phyloP scores from a whole-genome alignment of 139 green algal species.

The Pleodorina starrii region DNA sequence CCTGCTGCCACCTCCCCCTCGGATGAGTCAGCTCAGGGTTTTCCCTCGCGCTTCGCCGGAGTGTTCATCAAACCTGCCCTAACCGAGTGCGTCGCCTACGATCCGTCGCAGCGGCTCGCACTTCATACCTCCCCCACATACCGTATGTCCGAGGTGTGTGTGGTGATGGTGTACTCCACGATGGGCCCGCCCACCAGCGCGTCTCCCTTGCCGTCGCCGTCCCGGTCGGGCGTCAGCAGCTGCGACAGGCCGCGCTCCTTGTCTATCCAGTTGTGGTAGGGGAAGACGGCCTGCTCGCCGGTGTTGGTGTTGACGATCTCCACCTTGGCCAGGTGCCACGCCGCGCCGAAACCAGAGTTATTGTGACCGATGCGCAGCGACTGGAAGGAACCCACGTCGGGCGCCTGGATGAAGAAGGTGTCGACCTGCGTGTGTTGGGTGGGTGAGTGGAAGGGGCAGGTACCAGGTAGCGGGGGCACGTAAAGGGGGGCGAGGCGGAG shows the following conservation, averaged over 20 bases:
- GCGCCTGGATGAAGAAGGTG: slow-evolving; percentile 70
- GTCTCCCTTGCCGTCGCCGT: slow-evolving; percentile 61
- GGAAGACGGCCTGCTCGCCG: slow-evolving; percentile 60
- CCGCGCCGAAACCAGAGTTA: slow-evolving; percentile 40
- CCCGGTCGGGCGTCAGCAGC: slow-evolving; percentile 59
- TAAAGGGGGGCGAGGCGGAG: too few relatives aligned
- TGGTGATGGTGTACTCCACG: slow-evolving; percentile 64
- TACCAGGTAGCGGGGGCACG: too few relatives aligned
- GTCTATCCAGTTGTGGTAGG: slow-evolving; percentile 67
- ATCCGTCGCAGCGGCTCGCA: too few relatives aligned
- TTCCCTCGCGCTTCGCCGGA: too few relatives aligned
- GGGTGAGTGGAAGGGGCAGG: too few relatives aligned
- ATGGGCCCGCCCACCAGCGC: slow-evolving; percentile 47
- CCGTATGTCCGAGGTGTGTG: slow-evolving; percentile 66
- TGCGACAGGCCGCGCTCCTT: slow-evolving; percentile 65
- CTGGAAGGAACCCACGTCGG: slow-evolving; percentile 63
- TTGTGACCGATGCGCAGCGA: slow-evolving; percentile 62
- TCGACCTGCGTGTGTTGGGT: too few relatives aligned
- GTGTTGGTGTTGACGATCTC: slow-evolving; percentile 68
- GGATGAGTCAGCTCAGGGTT: too few relatives aligned
- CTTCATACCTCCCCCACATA: slow-evolving; percentile 1
- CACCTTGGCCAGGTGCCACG: slow-evolving; percentile 55
- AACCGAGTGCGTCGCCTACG: too few relatives aligned
- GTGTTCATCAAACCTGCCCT: too few relatives aligned
- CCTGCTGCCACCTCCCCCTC: too few relatives aligned